Evolutionary conservation across 169 alveolate genomes (phyloP), one percentile per base, ranked within the genome.

Genomic region (Cryptosporidium sp.): DNA sequence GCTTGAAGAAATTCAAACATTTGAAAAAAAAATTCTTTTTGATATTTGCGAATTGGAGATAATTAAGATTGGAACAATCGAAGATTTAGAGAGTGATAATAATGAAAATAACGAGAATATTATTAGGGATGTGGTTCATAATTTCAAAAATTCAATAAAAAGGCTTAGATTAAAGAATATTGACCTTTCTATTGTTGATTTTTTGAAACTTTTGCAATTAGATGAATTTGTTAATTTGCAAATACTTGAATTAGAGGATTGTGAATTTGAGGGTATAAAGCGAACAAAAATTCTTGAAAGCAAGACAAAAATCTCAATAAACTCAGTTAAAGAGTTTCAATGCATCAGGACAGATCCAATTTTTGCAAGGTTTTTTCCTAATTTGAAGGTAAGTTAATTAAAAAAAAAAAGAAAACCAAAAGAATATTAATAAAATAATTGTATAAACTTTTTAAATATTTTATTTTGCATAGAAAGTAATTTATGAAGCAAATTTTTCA

Each of bases 381-480:
- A 65, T 35, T 61, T 80, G 23, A 67, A 80, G 89, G 89, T 80
- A 44, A 80, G 75, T 80, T 23, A 16, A 8, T 21, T 21, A 14
- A 12, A 7, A 21, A 37, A 16, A 39, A 12, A 23, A 23, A 23
- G 26, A 16, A 37, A 31, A 31, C 26, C 26, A n/a, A 23, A 0
- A 12, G 3, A 7, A n/a, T 33, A 69, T 39, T 69, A 21, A n/a
- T 69, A 18, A 18, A 37, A 16, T 3, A 51, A 31, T 73, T 73
- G 0, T 3, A 39, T 73, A 5, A 33, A 52, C 62, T 39, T 35
- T 16, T 33, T 26, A 10, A 33, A 42, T 31, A 31, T 44, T n/a
- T 18, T 37, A 44, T 21, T 0, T 1, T 9, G 14, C n/a, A 16
- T 70, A 70, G 84, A 45, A 10, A 16, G 37, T 70, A 21, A 48